phyloP scores from a whole-genome alignment of 1,139 yeast genomes.

The Diutina rugosa region DNA sequence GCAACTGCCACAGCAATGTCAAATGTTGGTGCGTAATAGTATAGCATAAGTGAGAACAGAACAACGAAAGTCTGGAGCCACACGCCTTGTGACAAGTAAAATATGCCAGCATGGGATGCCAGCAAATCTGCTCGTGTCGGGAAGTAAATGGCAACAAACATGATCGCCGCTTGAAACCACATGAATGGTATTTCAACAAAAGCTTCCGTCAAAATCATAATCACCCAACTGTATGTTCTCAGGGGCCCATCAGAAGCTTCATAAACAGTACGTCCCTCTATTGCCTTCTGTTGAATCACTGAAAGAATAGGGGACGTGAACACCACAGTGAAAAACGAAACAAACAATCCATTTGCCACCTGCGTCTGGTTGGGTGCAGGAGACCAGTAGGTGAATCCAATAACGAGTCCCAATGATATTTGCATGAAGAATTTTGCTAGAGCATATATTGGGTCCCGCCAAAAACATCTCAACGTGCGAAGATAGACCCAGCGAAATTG shows the following conservation, averaged over 20 bases:
- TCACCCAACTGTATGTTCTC: slow-evolving; percentile 55
- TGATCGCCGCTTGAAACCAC: slow-evolving; percentile 35
- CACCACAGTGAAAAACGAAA: slow-evolving; percentile 36
- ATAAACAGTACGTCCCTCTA: slow-evolving; percentile 38
- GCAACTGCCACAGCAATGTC: slow-evolving; percentile 49
- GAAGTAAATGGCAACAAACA: slow-evolving; percentile 44
- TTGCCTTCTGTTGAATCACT: slow-evolving; percentile 25
- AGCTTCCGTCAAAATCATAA: slow-evolving; percentile 37
- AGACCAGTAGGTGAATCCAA: slow-evolving; percentile 39
- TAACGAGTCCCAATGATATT: slow-evolving; percentile 25
- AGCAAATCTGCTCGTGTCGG: slow-evolving; percentile 19
- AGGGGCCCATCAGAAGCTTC: slow-evolving; percentile 55
- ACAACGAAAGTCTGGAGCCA: slow-evolving; percentile 42
- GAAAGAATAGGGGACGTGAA: slow-evolving; percentile 38
- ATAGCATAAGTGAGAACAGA: slow-evolving; percentile 38
- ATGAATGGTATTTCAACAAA: slow-evolving; percentile 46
- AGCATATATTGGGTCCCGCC: slow-evolving; percentile 7
- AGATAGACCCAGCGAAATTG: neutral
- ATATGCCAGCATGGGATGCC: neutral
- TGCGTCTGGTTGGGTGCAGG: slow-evolving; percentile 18
- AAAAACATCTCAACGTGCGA: slow-evolving; percentile 3
- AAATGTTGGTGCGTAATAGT: slow-evolving; percentile 50
- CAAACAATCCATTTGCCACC: slow-evolving; percentile 38
- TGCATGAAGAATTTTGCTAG: slow-evolving; percentile 7
- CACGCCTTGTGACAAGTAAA: slow-evolving; percentile 32